phyloP scores from a whole-genome alignment of 108 stramenopile species.

The Schizochytrium sp. region DNA sequence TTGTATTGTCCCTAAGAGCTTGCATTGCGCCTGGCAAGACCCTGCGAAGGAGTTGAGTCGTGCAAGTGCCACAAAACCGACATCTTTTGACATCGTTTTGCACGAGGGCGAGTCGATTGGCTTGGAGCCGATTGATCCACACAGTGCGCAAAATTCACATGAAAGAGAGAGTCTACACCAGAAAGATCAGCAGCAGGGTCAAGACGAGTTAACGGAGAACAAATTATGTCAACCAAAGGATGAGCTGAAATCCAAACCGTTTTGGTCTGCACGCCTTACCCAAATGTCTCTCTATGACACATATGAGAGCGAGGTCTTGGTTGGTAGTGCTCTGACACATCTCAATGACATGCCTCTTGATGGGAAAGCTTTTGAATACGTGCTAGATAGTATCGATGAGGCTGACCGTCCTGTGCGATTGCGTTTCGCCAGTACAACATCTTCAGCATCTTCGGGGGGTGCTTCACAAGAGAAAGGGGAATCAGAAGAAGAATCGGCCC shows the following conservation, averaged over 20 bases:
- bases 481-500: neutral
- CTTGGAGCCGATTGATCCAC: neutral
- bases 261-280: neutral
- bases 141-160: neutral
- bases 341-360: neutral
- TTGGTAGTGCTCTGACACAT: neutral
- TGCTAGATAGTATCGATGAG: neutral
- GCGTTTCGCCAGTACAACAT: neutral
- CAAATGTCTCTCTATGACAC: neutral
- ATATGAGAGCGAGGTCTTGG: neutral
- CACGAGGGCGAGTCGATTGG: slow-evolving; percentile 24
- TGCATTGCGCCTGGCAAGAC: neutral
- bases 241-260: neutral
- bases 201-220: too few relatives aligned
- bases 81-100: neutral
- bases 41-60: neutral
- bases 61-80: neutral
- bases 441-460: neutral
- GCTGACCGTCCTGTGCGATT: neutral
- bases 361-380: neutral
- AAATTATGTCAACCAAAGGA: too few relatives aligned
- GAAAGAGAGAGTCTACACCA: too few relatives aligned
- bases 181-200: too few relatives aligned
- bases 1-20: neutral
- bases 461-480: neutral